These are phyloP conservation scores for Botrytis sinoallii DNA, from an alignment of 2,329 filamentous ascomycete species.

Conservation along the genomic window DNA sequence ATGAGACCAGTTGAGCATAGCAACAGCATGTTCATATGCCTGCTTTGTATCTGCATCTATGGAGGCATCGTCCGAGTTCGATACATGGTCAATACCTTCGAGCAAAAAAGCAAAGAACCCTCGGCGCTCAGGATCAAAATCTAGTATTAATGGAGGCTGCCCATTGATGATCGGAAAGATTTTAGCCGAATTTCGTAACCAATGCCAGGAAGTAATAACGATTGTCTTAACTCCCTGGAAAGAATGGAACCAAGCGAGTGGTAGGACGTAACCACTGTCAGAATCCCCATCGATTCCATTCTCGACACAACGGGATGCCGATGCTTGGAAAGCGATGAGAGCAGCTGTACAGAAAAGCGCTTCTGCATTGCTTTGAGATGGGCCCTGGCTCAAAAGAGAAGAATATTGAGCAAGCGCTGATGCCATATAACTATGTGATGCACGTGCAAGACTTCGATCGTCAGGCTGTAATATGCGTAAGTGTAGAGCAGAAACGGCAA, in stretches of 20 bases:
- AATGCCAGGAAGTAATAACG: conserved; percentile 62
- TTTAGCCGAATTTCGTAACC: conserved; percentile 55
- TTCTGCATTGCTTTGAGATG: conserved; percentile 58
- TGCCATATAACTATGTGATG: conserved; percentile 63
- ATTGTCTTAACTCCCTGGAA: conserved; percentile 66
- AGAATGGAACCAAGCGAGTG: conserved; percentile 63
- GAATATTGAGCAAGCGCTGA: conserved; percentile 61
- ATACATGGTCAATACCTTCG: conserved; percentile 55
- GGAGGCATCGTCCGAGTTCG: conserved; percentile 38
- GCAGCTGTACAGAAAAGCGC: conserved; percentile 60
- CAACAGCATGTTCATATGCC: conserved; percentile 62
- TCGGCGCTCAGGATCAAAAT: conserved; percentile 50
- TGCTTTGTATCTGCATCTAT: conserved; percentile 43
- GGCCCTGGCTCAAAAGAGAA: conserved; percentile 52
- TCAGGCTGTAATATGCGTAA: conserved; percentile 54
- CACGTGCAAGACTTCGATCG: conserved; percentile 58
- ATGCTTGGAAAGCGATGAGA: conserved; percentile 65
- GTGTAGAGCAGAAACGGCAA: conserved; percentile 63
- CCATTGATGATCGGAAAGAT: conserved; percentile 62
- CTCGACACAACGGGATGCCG: conserved; percentile 59
- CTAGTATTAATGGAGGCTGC: conserved; percentile 59
- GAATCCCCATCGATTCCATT: conserved; percentile 47
- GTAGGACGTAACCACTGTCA: conserved; percentile 54
- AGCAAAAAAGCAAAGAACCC: conserved; percentile 62
- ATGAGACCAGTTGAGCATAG: conserved; percentile 64